Evolutionary conservation across 2,329 filamentous ascomycete species (phyloP), one percentile per base, ranked within the genome.

Genomic region (Endoconidiophora polonica): DNA sequence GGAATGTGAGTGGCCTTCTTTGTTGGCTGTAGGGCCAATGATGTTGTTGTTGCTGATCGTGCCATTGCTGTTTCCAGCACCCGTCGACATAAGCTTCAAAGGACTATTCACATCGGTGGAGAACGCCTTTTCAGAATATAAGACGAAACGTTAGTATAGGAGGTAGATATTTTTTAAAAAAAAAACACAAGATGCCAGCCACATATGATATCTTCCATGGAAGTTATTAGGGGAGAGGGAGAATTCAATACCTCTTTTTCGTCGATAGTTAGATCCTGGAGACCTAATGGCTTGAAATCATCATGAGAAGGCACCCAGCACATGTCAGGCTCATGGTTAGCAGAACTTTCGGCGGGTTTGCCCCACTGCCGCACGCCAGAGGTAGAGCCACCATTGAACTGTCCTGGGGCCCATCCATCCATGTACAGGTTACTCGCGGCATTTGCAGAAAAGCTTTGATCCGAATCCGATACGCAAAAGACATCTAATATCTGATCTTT

Each of bases 81-180:
- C 37, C n/a, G 29, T 76, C 18, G 85, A 84, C 6, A 85, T 83
- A 65, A 96, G 96, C 57, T 95, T 70, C 33, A 87, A 83, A 36
- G 91, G 95, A 44, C 51, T 53, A 64, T 96, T 98, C 61, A 98
- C 87, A 56, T 93, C 91, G 46, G 76, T 77, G 46, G 78, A 67
- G 65, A 95, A 95, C 55, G 83, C 69, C 83, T 94, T 63, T 40
- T 50, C 9, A 14, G 2, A 40, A 37, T 5, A 16, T 12, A 10
- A 47, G 37, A 9, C 26, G 23, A 36, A 5, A 12, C 2, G 39
- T 47, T 36, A 46, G 42, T 42, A 47, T 45, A 16, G 16, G 14
- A 18, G 12, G 14, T 10, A 26, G 40, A 20, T 16, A 42, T 12
- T 42, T 9, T 42, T 20, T 42, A 23, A 20, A 16, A 22, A 22